Base-by-base conservation (phyloP, 73 alveolate genomes). In the Paramecium biaurelia region DNA sequence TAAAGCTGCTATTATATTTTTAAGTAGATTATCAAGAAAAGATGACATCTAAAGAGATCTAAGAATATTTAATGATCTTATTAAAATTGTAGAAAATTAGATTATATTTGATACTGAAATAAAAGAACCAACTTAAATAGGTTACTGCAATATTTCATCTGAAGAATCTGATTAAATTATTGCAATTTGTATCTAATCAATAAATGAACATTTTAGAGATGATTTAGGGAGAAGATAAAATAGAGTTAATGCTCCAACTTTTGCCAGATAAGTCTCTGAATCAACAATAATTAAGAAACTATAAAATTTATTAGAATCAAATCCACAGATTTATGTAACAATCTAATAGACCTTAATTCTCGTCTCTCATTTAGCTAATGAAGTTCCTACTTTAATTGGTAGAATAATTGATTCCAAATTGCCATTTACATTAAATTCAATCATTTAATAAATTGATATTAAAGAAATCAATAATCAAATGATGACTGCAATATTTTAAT, bases 121-220 rank as follows among this genome's bases (percentile, higher is more conserved):
- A 9, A 6, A 5, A 15, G 0, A 72, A n/a, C 86, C 86, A 5
- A 72, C 63, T 34, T 15, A 14, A 12, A 6, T 2, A 0, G 86
- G 86, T n/a, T 35, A 38, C 21, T 3, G 37, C 12, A 21, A 72
- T 12, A 28, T 72, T 28, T 32, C 35, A 34, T 1, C 28, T 35
- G 86, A 72, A 18, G 86, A 72, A 35, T 10, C 34, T 1, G 86
- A 72, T 72, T 35, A 15, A 72, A 72, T 72, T 35, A 18, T 72
- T 14, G 59, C 59, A 72, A 10, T 23, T 8, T 34, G 57, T 1
- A 20, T 72, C 2, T 18, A 72, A 72, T 34, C 59, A 14, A 15
- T 72, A 18, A 72, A 72, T 72, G 86, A 72, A 14, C 86, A 72
- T 72, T 72, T 72, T 72, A 72, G 30, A 37, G 86, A 35, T 35